These are phyloP conservation scores for Chenopodium album DNA, from an alignment of 148 eudicot species.

Conservation along the genomic window DNA sequence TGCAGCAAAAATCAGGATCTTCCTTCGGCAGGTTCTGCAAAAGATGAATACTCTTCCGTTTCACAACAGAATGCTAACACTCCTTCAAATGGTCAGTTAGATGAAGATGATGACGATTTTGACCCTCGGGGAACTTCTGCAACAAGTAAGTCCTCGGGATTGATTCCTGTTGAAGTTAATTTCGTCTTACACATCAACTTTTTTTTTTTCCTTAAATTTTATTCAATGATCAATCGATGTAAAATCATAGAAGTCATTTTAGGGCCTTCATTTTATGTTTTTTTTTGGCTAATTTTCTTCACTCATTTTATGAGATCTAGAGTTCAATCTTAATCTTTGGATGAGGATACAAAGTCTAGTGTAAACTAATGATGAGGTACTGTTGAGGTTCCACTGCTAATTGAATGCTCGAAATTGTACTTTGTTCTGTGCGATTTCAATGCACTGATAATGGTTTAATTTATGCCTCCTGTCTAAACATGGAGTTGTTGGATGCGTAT, in stretches of 20 bases:
- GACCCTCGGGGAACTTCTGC: conserved; percentile 80
- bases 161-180: background rate
- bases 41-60: conserved; percentile 35
- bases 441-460: background rate
- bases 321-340: background rate
- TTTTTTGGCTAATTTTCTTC: background rate
- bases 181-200: background rate
- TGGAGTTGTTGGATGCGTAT: background rate
- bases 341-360: background rate
- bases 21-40: conserved; percentile 41
- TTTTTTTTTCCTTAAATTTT: too few relatives aligned
- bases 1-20: conserved; percentile 45
- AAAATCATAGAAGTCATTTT: too few relatives aligned
- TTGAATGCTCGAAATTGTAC: background rate
- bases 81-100: conserved; percentile 40
- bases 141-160: conserved; percentile 50
- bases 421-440: background rate
- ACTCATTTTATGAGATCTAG: background rate
- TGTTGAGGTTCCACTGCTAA: background rate
- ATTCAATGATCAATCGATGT: background rate
- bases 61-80: conserved; percentile 42
- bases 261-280: background rate
- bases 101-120: conserved; percentile 83
- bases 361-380: background rate
- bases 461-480: background rate